phyloP scores from a whole-genome alignment of 768 basidiomycete genomes.

The Phanerochaete carnosa region DNA sequence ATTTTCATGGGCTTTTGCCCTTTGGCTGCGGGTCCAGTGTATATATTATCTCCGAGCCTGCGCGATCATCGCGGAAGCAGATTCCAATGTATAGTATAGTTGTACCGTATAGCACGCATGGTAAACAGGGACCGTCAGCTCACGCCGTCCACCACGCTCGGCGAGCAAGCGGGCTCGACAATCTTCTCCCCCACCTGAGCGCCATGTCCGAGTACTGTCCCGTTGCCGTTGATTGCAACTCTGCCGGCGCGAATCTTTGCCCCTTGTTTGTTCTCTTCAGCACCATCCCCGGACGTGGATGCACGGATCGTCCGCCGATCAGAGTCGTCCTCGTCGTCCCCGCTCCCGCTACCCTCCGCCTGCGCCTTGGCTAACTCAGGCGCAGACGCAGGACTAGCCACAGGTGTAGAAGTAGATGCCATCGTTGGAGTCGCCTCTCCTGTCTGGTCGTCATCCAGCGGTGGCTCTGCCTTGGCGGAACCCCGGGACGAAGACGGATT shows the following conservation, averaged over 20 bases:
- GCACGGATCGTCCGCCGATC: slow-evolving; percentile 27
- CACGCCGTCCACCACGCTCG: slow-evolving; percentile 11
- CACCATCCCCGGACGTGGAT: slow-evolving; percentile 12
- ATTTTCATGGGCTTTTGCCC: background rate
- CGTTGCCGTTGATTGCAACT: slow-evolving; percentile 21
- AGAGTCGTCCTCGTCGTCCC: slow-evolving; percentile 21
- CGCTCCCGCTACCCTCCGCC: background rate
- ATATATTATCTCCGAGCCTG: background rate
- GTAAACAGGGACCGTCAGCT: slow-evolving; percentile 6
- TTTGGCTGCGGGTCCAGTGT: background rate
- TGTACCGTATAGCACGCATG: background rate
- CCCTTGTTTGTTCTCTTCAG: slow-evolving; percentile 17
- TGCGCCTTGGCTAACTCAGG: background rate
- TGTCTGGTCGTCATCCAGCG: slow-evolving; percentile 20
- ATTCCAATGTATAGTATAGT: background rate
- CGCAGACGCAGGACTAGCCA: background rate
- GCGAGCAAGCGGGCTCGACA: slow-evolving; percentile 1
- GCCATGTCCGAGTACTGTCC: slow-evolving; percentile 6
- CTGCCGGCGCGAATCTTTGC: slow-evolving; percentile 16
- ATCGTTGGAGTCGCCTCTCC: slow-evolving; percentile 14
- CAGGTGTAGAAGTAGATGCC: background rate
- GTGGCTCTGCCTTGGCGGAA: slow-evolving; percentile 16
- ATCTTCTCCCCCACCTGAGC: slow-evolving; percentile 16
- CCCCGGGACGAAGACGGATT: slow-evolving; percentile 44
- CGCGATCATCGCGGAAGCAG: background rate